A percentile compares a stretch with the other conserved stretches of the same genome.
These are phyloP conservation scores for Echeveria elegans DNA, from an alignment of 164 flowering plant species.

Conservation along the genomic window DNA sequence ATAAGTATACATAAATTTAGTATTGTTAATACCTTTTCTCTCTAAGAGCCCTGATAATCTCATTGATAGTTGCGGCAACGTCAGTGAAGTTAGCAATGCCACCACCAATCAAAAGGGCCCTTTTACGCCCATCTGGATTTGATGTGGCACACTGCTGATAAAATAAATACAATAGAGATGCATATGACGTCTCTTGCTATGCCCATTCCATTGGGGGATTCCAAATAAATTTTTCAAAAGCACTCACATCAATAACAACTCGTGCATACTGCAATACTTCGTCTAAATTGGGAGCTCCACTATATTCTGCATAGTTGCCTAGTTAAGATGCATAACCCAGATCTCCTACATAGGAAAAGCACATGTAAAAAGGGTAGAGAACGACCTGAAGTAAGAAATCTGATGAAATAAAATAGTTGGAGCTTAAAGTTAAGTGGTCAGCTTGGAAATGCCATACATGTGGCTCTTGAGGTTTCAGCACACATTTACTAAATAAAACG, in stretches of 20 bases:
- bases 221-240: not conserved
- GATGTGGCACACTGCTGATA: slow-evolving; percentile 67
- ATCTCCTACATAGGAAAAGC: slow-evolving; percentile 62
- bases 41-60: slow-evolving; percentile 68
- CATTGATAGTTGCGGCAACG: slow-evolving; percentile 87
- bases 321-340: slow-evolving; percentile 87
- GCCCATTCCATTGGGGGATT: not conserved
- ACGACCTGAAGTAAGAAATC: not conserved
- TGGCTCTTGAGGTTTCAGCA: no score
- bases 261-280: slow-evolving; percentile 92
- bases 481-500: not conserved
- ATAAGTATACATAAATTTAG: not conserved
- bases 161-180: slow-evolving; percentile 7
- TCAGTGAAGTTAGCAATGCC: slow-evolving; percentile 94
- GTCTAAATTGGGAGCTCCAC: slow-evolving; percentile 95
- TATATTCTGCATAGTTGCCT: slow-evolving; percentile 91
- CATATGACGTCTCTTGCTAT: no score
- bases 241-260: slow-evolving; percentile 81
- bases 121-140: slow-evolving; percentile 75
- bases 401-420: not conserved
- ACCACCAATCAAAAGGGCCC: slow-evolving; percentile 87
- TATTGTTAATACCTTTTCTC: slow-evolving; percentile 38
- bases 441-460: no score
- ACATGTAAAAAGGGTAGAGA: not conserved
- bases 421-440: not conserved